Evolutionary conservation across 169 alveolate genomes (phyloP).

Genomic region (Eimeria praecox): DNA sequence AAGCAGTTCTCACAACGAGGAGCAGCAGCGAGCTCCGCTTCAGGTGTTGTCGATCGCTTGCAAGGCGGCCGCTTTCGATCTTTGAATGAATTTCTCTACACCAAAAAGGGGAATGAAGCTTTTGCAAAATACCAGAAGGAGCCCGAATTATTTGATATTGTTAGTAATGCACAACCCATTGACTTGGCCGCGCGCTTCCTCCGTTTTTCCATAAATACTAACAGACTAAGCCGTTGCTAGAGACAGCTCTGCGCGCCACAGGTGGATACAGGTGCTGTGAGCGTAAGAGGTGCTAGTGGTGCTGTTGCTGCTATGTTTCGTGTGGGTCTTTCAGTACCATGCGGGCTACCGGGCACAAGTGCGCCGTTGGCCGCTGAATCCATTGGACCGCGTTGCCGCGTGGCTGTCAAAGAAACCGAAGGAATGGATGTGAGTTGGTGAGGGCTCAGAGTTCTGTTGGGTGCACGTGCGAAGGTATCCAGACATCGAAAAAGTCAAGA

Average conservation of each 20-base stretch:
- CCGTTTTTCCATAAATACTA: not conserved
- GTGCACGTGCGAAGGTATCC: not conserved
- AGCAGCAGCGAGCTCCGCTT: not conserved
- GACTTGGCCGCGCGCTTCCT: not conserved
- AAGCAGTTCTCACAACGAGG: slow-evolving; percentile 32
- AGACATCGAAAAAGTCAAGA: not conserved
- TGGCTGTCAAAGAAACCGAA: slow-evolving; percentile 79
- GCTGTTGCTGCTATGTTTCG: not conserved
- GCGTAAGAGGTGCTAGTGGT: not conserved
- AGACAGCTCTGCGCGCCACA: not conserved
- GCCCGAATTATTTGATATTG: slow-evolving; percentile 82
- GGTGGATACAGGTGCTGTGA: not conserved
- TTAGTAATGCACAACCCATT: slow-evolving; percentile 6
- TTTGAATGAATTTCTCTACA: slow-evolving; percentile 87
- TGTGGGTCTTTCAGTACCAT: slow-evolving; percentile 82
- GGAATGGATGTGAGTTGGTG: slow-evolving; percentile 67
- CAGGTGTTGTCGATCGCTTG: slow-evolving; percentile 64
- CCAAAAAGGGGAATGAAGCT: slow-evolving; percentile 83
- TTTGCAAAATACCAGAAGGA: slow-evolving; percentile 80
- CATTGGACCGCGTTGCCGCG: slow-evolving; percentile 80
- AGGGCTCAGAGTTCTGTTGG: not conserved
- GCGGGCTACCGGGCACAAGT: slow-evolving; percentile 86
- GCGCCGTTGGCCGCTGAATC: slow-evolving; percentile 86
- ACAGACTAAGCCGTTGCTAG: not conserved
- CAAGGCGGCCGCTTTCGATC: slow-evolving; percentile 86